Evolutionary conservation across 495 filamentous ascomycete species (phyloP), one percentile per base, ranked within the genome.

Genomic region (Daldinia vernicosa): DNA sequence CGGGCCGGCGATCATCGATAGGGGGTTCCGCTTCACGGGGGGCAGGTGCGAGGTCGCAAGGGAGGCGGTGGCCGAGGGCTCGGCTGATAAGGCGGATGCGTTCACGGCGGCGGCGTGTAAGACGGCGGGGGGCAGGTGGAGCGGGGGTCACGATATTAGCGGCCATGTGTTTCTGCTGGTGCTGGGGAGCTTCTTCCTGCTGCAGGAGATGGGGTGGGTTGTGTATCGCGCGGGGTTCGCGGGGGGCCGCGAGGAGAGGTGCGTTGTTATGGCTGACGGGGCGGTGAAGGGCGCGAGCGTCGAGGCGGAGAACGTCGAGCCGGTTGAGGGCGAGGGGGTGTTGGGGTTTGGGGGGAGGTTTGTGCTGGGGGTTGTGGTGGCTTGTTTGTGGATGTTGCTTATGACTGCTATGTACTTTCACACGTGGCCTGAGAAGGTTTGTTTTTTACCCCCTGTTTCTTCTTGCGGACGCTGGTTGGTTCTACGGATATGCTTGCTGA

Each of bases 341-440:
- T 75, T 82, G 60, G 81, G 83, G 6, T 61, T 81, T 6, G 83
- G 81, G 1, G 81, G 82, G 28, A 86, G 74, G 70, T 77, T 82
- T 15, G 84, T 82, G 8, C 69, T 88, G 76, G 86, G 74, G 47
- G 76, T 88, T 70, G 75, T 90, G 72, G 88, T 80, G 5, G 71
- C 97, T 75, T 90, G 88, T 66, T 90, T 88, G 86, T 98, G 93
- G 91, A 98, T 98, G 95, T 78, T 98, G 79, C 84, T 98, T 54
- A 99, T 99, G 95, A 99, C 95, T 45, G 93, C 94, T 11, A 91
- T 93, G 50, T 98, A 94, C 83, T 99, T 99, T 66, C 95, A 99
- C 78, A 98, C 95, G 4, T 98, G 95, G 95, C 89, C 94, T 76
- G 95, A 99, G 82, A 98, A 98, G 90, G 92, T 93, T 76, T 66